Evolutionary conservation across 805 yeast species (phyloP), one percentile per base, ranked within the genome.

Genomic region (Candida morakotiae): DNA sequence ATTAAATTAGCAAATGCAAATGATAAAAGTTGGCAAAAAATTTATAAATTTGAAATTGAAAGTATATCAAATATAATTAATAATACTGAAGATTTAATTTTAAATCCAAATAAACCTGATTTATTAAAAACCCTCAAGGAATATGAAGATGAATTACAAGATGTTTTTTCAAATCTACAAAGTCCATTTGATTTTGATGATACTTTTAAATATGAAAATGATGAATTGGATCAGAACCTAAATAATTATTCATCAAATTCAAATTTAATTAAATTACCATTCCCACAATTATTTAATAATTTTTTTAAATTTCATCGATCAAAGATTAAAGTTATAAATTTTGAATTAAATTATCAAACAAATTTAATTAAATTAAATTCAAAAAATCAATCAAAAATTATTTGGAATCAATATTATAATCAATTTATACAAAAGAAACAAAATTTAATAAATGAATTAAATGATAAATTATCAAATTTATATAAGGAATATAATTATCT

Each of bases 321-420:
- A 8, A 55, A 55, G 10, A 47, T 67, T 19, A 35, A 38, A 16
- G 50, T 58, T 0, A 52, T 58, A 11, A 39, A 42, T 9, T 53
- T 53, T 30, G 67, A 63, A 38, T 58, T 53, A 26, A 41, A 45
- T 14, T 64, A 63, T 38, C 69, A 59, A 41, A 43, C 46, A 1
- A 37, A 46, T 3, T 42, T 67, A 34, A 43, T 57, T 2, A 44
- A 49, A 6, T 37, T 42, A 9, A 45, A 47, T 22, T 38, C 52
- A 7, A 46, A 48, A 16, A 53, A 55, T 7, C 52, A 62, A 28
- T 47, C 55, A 16, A 41, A 41, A 3, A 53, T 61, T 3, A 40
- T 62, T n/a, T 67, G 72, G 72, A 50, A 60, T 28, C 60, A 55
- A 31, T 65, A 55, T 46, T 48, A 52, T 26, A 44, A 41, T 15